A percentile compares a stretch with the other conserved stretches of the same genome.
Evolutionary conservation across 257 asterid species (phyloP).

Genomic region (Ligustrum vulgare): DNA sequence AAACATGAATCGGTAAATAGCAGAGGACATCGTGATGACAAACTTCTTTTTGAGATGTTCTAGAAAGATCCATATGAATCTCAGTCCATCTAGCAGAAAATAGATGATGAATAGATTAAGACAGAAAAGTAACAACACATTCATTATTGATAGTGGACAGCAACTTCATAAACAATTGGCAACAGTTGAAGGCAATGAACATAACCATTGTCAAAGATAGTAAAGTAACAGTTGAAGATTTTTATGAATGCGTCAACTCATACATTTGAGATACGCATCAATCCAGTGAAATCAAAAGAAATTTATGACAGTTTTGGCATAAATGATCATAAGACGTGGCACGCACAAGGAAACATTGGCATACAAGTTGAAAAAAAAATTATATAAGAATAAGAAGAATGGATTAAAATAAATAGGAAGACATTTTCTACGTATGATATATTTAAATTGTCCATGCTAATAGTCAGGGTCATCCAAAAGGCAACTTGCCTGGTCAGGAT

Average conservation of each 20-base stretch:
- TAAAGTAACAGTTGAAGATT: not conserved
- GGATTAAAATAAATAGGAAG: constrained; percentile 17
- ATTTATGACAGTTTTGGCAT: constrained; percentile 10
- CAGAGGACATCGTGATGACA: constrained; percentile 1
- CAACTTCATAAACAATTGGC: not conserved
- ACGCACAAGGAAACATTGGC: constrained; percentile 5
- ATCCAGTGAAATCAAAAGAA: not conserved
- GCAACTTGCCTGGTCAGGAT: constrained; percentile 78
- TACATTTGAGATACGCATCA: not conserved
- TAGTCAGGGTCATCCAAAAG: constrained; percentile 11
- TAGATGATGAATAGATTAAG: not conserved
- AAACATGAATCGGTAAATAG: constrained; percentile 7
- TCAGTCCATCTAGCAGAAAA: not conserved
- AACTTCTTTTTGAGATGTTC: constrained; percentile 1
- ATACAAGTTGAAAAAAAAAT: not conserved
- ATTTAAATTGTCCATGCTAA: not conserved
- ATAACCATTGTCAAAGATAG: not conserved
- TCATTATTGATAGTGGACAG: not conserved
- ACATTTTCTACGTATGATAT: constrained; percentile 9
- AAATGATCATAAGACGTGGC: not conserved
- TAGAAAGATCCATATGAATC: not conserved
- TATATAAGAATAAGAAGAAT: not conserved
- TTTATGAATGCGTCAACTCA: not conserved
- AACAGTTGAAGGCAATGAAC: not conserved
- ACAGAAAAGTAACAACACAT: not conserved